Percentiles rank a stretch among this genome's conserved stretches.
Conservation (phyloP, 2,329 filamentous ascomycete species). For the Ophiostoma tasmaniense region DNA sequence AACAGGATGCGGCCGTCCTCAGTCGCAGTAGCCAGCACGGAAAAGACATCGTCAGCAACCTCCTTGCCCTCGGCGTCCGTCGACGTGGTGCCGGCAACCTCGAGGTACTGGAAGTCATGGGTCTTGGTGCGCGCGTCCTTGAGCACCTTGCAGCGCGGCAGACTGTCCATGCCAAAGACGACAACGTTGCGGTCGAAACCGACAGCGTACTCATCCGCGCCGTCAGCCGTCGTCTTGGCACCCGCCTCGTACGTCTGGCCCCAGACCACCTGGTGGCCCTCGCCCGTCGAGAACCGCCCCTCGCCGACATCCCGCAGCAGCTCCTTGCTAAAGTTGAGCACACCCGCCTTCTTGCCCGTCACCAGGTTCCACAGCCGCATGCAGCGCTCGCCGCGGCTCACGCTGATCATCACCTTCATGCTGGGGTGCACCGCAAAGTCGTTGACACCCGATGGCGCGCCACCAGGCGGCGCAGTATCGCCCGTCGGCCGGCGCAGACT, state of each 20-base stretch:
- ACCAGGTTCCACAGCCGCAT: constrained; percentile 97
- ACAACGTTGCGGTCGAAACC: constrained; percentile 79
- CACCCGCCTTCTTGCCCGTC: constrained; percentile 89
- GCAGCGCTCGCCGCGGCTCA: constrained; percentile 78
- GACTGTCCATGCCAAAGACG: constrained; percentile 82
- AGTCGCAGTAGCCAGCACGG: constrained; percentile 66
- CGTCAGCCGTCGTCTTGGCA: constrained; percentile 43
- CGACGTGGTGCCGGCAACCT: constrained; percentile 41
- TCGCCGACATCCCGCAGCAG: constrained; percentile 70
- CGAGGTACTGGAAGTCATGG: constrained; percentile 70
- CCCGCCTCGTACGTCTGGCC: constrained; percentile 25
- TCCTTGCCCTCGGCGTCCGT: neutral
- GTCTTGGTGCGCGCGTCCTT: constrained; percentile 66
- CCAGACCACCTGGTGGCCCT: constrained; percentile 78
- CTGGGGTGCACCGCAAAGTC: constrained; percentile 93
- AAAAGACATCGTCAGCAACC: constrained; percentile 16
- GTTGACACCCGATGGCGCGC: constrained; percentile 79
- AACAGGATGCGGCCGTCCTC: constrained; percentile 85
- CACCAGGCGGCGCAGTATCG: constrained; percentile 77
- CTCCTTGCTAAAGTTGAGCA: constrained; percentile 71
- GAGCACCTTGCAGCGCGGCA: constrained; percentile 65
- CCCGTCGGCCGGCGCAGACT: constrained; percentile 58
- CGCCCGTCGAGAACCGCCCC: constrained; percentile 61
- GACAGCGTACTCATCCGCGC: constrained; percentile 75
- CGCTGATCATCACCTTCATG: constrained; percentile 92